These are phyloP conservation scores for Aspergillus thermomutatus DNA, from an alignment of 2,329 filamentous ascomycete species.

Conservation along the genomic window DNA sequence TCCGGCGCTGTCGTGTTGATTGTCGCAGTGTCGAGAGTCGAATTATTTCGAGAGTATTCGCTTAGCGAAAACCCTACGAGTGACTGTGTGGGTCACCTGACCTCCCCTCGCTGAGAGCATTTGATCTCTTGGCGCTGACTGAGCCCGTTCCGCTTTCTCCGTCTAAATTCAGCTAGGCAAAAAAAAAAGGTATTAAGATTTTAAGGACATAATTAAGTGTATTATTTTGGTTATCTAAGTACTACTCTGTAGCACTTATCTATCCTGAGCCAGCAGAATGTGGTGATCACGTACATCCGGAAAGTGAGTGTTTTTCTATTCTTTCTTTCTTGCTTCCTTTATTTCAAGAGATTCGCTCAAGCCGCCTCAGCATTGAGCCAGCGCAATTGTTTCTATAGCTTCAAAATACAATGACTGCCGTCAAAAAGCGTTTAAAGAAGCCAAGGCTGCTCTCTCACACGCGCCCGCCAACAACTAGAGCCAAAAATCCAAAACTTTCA, in stretches of 20 bases:
- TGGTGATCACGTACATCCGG: neutral
- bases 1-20: slow-evolving; percentile 42
- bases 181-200: neutral
- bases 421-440: slow-evolving; percentile 30
- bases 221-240: neutral
- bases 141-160: slow-evolving; percentile 2
- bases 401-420: slow-evolving; percentile 24
- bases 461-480: slow-evolving; percentile 42
- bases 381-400: neutral
- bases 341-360: neutral
- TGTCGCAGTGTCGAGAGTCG: slow-evolving; percentile 42
- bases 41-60: slow-evolving; percentile 39
- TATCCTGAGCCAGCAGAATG: neutral
- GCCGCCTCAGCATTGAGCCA: neutral
- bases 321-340: neutral
- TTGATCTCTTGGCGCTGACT: slow-evolving; percentile 8
- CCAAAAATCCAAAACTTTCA: slow-evolving; percentile 45
- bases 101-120: slow-evolving; percentile 13
- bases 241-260: neutral
- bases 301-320: neutral
- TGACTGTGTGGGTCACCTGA: slow-evolving; percentile 38
- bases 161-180: slow-evolving; percentile 1
- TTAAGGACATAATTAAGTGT: neutral
- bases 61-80: slow-evolving; percentile 40
- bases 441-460: slow-evolving; percentile 42